phyloP scores from a whole-genome alignment of 2,329 filamentous ascomycete genomes.

The Sporothrix mexicana region DNA sequence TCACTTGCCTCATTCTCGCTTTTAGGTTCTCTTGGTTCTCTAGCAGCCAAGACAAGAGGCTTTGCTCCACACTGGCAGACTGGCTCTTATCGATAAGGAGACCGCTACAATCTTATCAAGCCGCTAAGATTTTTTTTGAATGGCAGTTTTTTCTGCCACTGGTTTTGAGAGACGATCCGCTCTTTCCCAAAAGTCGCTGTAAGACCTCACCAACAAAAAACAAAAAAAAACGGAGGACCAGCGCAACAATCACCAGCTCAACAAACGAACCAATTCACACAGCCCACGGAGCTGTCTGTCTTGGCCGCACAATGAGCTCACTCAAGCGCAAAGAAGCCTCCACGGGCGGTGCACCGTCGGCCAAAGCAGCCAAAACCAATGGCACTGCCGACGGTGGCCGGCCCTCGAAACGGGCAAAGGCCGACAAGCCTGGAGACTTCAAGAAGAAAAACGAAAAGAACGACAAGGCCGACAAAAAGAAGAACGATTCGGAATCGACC shows the following conservation, averaged over 20 bases:
- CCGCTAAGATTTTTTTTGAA: constrained; percentile 34
- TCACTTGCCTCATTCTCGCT: background rate
- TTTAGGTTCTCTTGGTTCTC: too few relatives aligned
- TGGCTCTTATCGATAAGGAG: constrained; percentile 34
- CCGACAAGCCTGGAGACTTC: constrained; percentile 25
- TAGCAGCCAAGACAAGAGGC: too few relatives aligned
- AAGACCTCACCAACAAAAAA: background rate
- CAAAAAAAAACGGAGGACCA: background rate
- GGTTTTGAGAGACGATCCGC: constrained; percentile 21
- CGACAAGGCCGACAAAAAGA: constrained; percentile 29
- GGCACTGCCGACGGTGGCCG: constrained; percentile 26
- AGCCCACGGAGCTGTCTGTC: constrained; percentile 24
- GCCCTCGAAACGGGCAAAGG: constrained; percentile 37
- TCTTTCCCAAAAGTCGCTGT: constrained; percentile 25
- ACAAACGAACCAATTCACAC: constrained; percentile 22
- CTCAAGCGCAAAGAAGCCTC: constrained; percentile 38
- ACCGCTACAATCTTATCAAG: constrained; percentile 33
- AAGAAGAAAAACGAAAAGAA: constrained; percentile 27
- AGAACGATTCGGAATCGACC: constrained; percentile 13
- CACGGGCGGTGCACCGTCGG: constrained; percentile 21
- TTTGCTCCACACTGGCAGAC: background rate
- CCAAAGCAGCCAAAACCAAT: constrained; percentile 28
- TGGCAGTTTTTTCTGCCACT: constrained; percentile 30
- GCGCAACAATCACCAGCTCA: constrained; percentile 16
- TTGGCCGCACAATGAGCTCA: constrained; percentile 35